Conservation (phyloP, 2,329 filamentous ascomycete species). For the Chlorencoelia australis region DNA sequence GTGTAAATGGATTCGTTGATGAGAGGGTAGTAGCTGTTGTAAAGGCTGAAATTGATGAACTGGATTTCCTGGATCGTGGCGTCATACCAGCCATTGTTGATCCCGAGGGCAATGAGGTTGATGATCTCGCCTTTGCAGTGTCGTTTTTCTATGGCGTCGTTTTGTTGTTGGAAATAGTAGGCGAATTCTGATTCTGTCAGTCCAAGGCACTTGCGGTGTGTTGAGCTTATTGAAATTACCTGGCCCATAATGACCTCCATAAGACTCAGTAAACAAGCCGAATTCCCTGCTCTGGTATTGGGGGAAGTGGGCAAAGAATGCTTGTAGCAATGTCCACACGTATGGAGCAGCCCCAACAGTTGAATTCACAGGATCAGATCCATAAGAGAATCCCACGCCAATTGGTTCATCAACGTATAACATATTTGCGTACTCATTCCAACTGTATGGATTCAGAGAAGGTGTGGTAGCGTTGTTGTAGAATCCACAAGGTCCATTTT, state of each 20-base stretch:
- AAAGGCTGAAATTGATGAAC: conserved; percentile 21
- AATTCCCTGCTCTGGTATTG: conserved; percentile 49
- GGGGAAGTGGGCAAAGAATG: conserved; percentile 54
- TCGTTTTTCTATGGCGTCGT: conserved; percentile 38
- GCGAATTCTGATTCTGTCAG: too few species aligned
- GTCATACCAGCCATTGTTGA: conserved; percentile 37
- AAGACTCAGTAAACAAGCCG: conserved; percentile 41
- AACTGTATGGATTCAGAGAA: conserved; percentile 32
- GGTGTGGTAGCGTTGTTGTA: conserved; percentile 32
- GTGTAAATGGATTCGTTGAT: conserved; percentile 28
- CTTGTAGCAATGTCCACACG: conserved; percentile 48
- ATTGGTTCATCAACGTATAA: conserved; percentile 32
- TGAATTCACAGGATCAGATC: conserved; percentile 32
- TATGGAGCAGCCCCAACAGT: conserved; percentile 37
- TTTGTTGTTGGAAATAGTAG: conserved; percentile 46
- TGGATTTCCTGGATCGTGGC: conserved; percentile 41
- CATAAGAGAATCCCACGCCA: conserved; percentile 34
- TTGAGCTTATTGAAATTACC: too few species aligned
- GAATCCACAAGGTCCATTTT: conserved; percentile 34
- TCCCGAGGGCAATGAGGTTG: conserved; percentile 26
- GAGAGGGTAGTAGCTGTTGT: conserved; percentile 32
- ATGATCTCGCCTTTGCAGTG: conserved; percentile 27
- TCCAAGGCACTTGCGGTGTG: too few species aligned
- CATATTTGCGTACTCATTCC: conserved; percentile 32
- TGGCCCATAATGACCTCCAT: conserved; percentile 49